Conservation (phyloP, 1,284 basidiomycete genomes). For the Hemileia vastatrix region DNA sequence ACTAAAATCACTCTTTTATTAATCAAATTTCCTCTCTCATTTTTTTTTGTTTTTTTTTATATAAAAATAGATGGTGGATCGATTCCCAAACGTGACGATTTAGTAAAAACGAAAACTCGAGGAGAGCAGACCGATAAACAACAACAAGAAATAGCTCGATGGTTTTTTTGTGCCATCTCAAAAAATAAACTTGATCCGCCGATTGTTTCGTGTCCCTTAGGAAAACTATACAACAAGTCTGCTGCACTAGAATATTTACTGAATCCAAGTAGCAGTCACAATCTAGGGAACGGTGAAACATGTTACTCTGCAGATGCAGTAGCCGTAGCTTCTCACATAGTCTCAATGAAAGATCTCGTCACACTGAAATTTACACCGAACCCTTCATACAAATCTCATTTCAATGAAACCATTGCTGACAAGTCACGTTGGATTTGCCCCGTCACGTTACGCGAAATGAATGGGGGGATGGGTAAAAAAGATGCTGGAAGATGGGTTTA, state of each 20-base stretch:
- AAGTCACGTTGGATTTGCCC: constrained; percentile 67
- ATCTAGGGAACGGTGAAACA: constrained; percentile 19
- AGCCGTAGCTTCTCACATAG: constrained; percentile 58
- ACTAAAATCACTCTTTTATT: neutral
- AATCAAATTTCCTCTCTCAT: neutral
- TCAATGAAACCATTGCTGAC: constrained; percentile 45
- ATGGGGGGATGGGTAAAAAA: constrained; percentile 49
- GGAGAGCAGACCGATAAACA: constrained; percentile 75
- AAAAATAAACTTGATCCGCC: constrained; percentile 59
- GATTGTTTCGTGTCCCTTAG: constrained; percentile 74
- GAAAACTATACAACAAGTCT: constrained; percentile 90
- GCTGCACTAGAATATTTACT: constrained; percentile 75
- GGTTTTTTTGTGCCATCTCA: constrained; percentile 82
- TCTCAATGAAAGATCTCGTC: constrained; percentile 78
- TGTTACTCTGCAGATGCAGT: constrained; percentile 33
- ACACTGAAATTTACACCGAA: constrained; percentile 69
- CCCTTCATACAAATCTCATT: constrained; percentile 48
- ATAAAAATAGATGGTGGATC: constrained; percentile 44
- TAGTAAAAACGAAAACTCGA: constrained; percentile 65
- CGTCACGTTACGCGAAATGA: constrained; percentile 83
- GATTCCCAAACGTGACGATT: constrained; percentile 69
- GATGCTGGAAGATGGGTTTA: constrained; percentile 67
- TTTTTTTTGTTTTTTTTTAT: neutral
- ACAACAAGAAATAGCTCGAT: constrained; percentile 70
- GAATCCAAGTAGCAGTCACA: constrained; percentile 47